Evolutionary conservation across 768 basidiomycete genomes (phyloP).

Genomic region (Phallus indusiatus): DNA sequence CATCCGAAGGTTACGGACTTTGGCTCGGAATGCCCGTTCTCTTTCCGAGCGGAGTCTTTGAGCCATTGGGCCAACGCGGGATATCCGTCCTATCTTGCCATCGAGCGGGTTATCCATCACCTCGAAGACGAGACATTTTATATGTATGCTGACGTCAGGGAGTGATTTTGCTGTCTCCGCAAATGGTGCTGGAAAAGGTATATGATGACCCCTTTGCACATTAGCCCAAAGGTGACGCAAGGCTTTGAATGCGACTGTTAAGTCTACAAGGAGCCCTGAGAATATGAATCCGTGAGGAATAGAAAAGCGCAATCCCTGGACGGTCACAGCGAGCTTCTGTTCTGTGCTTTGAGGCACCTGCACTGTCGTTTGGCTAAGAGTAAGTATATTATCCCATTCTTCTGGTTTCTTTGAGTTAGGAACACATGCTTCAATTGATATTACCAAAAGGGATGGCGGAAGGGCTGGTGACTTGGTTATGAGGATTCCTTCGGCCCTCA

Average conservation of each 20-base stretch:
- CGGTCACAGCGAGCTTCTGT: slow-evolving; percentile 37
- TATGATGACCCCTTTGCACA: slow-evolving; percentile 42
- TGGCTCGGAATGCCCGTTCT: slow-evolving; percentile 72
- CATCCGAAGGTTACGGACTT: slow-evolving; percentile 55
- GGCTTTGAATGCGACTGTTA: slow-evolving; percentile 60
- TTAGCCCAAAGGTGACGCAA: slow-evolving; percentile 58
- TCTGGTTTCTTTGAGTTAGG: slow-evolving; percentile 34
- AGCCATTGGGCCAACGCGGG: slow-evolving; percentile 62
- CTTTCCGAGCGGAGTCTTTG: slow-evolving; percentile 60
- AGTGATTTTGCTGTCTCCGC: slow-evolving; percentile 66
- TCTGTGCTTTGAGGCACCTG: slow-evolving; percentile 23
- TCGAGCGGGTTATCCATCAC: slow-evolving; percentile 83
- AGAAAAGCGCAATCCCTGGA: slow-evolving; percentile 60
- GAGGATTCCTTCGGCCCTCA: slow-evolving; percentile 31
- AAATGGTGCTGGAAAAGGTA: slow-evolving; percentile 47
- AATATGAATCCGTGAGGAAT: slow-evolving; percentile 75
- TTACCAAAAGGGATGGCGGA: slow-evolving; percentile 25
- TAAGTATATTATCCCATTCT: slow-evolving; percentile 69
- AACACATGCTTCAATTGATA: slow-evolving; percentile 45
- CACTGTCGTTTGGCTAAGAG: slow-evolving; percentile 45
- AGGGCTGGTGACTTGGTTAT: slow-evolving; percentile 14
- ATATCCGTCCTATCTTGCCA: slow-evolving; percentile 62
- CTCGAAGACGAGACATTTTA: slow-evolving; percentile 63
- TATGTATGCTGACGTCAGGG: slow-evolving; percentile 48
- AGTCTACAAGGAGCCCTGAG: slow-evolving; percentile 66